phyloP scores from a whole-genome alignment of 129 eudicot species.

The Glebionis coronaria region DNA sequence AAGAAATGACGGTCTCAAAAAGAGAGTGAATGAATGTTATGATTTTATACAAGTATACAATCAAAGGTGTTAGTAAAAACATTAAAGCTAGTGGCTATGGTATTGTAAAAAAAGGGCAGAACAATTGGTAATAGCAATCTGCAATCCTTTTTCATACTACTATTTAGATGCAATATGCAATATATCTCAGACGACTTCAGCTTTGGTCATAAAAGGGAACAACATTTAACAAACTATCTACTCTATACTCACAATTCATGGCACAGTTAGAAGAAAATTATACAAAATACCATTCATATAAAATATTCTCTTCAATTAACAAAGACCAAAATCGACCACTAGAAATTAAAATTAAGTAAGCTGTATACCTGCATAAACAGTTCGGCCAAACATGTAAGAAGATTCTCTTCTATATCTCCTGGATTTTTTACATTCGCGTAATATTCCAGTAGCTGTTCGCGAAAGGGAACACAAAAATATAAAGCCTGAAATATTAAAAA shows the following conservation, averaged over 20 bases:
- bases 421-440: slow-evolving; percentile 63
- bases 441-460: slow-evolving; percentile 83
- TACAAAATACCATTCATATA: neutral
- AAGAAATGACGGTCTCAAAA: neutral
- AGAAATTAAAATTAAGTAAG: neutral
- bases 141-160: too few species aligned
- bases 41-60: neutral
- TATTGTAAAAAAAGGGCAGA: too few species aligned
- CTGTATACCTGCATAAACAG: slow-evolving; percentile 45
- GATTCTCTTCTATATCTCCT: slow-evolving; percentile 80
- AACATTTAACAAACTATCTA: too few species aligned
- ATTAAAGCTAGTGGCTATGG: neutral
- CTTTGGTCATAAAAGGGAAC: too few species aligned
- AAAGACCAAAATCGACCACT: neutral
- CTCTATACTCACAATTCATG: too few species aligned
- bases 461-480: slow-evolving; percentile 96
- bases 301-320: neutral
- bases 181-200: too few species aligned
- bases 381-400: slow-evolving; percentile 90
- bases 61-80: slow-evolving; percentile 3
- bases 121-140: too few species aligned
- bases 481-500: slow-evolving; percentile 53
- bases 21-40: neutral
- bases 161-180: too few species aligned
- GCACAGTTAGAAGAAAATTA: too few species aligned